Evolutionary conservation across 2,329 filamentous ascomycete genomes (phyloP).

Genomic region (Cladosporium sp.): DNA sequence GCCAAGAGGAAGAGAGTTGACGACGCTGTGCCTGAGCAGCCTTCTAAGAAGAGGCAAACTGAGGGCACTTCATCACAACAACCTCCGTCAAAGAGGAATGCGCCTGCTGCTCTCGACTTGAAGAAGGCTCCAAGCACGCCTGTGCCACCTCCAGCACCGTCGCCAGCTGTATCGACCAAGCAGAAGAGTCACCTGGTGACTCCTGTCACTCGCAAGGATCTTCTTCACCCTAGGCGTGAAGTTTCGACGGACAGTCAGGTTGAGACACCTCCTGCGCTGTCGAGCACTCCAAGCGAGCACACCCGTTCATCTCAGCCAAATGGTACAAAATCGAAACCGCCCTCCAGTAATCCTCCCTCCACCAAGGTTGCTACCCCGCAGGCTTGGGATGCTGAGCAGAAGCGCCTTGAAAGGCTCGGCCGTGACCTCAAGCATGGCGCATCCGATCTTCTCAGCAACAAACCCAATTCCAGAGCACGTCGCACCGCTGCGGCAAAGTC

Average conservation of each 20-base stretch:
- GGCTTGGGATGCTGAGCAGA: conserved; percentile 42
- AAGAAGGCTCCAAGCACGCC: conserved; percentile 18
- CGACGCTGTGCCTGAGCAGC: conserved; percentile 13
- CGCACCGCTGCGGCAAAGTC: conserved; percentile 42
- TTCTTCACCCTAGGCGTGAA: conserved; percentile 32
- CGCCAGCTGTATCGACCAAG: conserved; percentile 22
- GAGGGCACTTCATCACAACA: conserved; percentile 15
- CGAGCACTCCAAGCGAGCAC: conserved; percentile 29
- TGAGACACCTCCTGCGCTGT: conserved; percentile 30
- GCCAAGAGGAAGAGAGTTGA: conserved; percentile 33
- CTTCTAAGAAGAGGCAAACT: conserved; percentile 3
- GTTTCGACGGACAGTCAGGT: conserved; percentile 23
- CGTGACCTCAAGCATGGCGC: conserved; percentile 51
- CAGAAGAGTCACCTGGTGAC: conserved; percentile 32
- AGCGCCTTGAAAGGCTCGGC: conserved; percentile 45
- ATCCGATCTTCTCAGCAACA: conserved; percentile 39
- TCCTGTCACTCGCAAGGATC: conserved; percentile 33
- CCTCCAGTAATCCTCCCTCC: conserved; percentile 24
- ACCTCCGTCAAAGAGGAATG: conserved; percentile 17
- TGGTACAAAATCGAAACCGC: conserved; percentile 14
- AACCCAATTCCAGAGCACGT: conserved; percentile 19
- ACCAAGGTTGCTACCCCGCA: conserved; percentile 33
- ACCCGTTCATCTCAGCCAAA: conserved; percentile 23
- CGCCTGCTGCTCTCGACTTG: conserved; percentile 5
- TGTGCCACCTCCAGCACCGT: conserved; percentile 11